Base-by-base conservation (phyloP, 495 filamentous ascomycete genomes). In the Neurospora intermedia region DNA sequence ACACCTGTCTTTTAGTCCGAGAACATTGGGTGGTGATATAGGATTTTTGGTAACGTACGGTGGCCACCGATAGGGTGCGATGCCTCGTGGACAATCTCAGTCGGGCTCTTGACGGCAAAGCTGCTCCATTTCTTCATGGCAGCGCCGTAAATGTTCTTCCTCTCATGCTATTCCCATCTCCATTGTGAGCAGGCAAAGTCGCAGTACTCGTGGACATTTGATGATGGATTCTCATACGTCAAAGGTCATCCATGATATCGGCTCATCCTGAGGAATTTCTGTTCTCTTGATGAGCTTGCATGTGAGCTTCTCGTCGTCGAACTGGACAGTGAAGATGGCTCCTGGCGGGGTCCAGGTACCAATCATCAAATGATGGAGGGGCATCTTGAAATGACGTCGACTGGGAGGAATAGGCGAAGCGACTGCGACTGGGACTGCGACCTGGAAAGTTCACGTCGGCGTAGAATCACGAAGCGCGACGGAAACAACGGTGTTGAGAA, bases 91-190 rank as follows among this genome's bases (percentile, higher is more conserved):
- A 90, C 83, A 75, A 96, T 94, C 54, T 93, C 89, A 6, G 88
- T 91, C n/a, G 92, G 91, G 78, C 87, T 90, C 77, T 90, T 86
- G 73, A 96, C 91, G 48, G 88, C 83, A 78, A 92, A 93, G 80
- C 91, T 93, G 71, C 90, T 91, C 91, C 91, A 96, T 81, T 92
- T 93, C 84, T 96, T 96, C 92, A 94, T 93, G 73, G 91, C 90
- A 6, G 92, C 90, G 76, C 93, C 93, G 81, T 94, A 96, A 75
- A 96, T 90, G 80, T 92, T 89, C 81, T 93, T 93, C 81, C 90
- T 91, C 72, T 87, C 84, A 79, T 96, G 92, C 86, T 92, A 77
- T 70, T 70, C 39, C 11, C 43, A 38, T 59, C n/a, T 73, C 69
- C 74, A 75, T 74, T 69, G 77, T 82, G 40, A 82, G 81, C 71